Evolutionary conservation across 2,329 filamentous ascomycete genomes (phyloP).

Genomic region (Proliferodiscus dingleyae): DNA sequence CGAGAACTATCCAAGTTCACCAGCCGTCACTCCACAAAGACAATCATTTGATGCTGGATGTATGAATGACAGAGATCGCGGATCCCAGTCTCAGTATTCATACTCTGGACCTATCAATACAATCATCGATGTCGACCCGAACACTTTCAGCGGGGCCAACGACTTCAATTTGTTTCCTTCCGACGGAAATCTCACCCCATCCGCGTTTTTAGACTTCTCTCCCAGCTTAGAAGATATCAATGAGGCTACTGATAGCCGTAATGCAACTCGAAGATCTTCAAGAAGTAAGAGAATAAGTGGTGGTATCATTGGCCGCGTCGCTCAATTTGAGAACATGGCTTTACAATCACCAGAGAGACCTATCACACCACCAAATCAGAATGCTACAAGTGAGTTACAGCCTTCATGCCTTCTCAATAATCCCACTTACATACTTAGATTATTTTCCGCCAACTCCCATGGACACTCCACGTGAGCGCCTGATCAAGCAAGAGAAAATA

Average conservation of each 20-base stretch:
- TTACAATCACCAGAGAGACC: slow-evolving; percentile 44
- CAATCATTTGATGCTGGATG: slow-evolving; percentile 48
- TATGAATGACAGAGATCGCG: slow-evolving; percentile 27
- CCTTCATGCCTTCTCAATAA: too few relatives aligned
- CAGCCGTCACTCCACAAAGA: slow-evolving; percentile 49
- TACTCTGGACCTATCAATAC: slow-evolving; percentile 43
- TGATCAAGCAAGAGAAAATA: slow-evolving; percentile 27
- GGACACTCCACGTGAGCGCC: slow-evolving; percentile 53
- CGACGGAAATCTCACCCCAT: slow-evolving; percentile 25
- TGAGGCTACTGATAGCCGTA: slow-evolving; percentile 18
- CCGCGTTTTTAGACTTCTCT: slow-evolving; percentile 30
- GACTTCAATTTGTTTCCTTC: slow-evolving; percentile 29
- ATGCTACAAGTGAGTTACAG: slow-evolving; percentile 51
- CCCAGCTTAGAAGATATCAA: slow-evolving; percentile 22
- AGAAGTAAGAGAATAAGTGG: slow-evolving; percentile 51
- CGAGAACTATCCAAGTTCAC: slow-evolving; percentile 55
- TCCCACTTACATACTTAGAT: slow-evolving; percentile 30
- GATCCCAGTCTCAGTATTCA: slow-evolving; percentile 19
- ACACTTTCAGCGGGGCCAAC: slow-evolving; percentile 23
- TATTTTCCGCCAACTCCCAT: slow-evolving; percentile 65
- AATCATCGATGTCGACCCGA: slow-evolving; percentile 33
- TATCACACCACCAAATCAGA: slow-evolving; percentile 58
- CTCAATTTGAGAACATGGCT: slow-evolving; percentile 53
- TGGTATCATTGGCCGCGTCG: slow-evolving; percentile 55
- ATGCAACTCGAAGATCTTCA: slow-evolving; percentile 28